Percentiles rank a stretch among this genome's conserved stretches.
Conservation (phyloP, 768 basidiomycete species). For the Panellus pusillus region DNA sequence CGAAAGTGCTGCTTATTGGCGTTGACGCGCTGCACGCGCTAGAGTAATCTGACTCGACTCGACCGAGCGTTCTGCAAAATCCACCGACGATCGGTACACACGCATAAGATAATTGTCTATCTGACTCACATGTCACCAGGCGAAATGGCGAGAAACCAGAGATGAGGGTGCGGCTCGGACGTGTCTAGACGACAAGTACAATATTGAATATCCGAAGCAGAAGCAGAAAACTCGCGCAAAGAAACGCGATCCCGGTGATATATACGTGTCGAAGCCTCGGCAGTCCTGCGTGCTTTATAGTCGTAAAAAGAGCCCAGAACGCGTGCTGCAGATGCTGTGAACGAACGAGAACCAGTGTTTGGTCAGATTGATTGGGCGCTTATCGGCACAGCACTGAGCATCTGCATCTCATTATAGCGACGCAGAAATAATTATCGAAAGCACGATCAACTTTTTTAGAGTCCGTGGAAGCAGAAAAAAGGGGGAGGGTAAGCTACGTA, state of each 20-base stretch:
- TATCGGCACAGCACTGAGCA: neutral
- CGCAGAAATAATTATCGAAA: no score
- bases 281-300: neutral
- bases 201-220: neutral
- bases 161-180: neutral
- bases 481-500: no score
- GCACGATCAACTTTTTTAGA: no score
- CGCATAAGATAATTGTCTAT: neutral
- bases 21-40: conserved; percentile 12
- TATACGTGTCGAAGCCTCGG: conserved; percentile 6
- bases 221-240: neutral
- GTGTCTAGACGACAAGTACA: no score
- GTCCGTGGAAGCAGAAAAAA: no score
- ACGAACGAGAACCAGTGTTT: neutral
- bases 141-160: neutral
- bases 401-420: no score
- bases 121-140: conserved; percentile 9
- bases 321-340: conserved; percentile 4
- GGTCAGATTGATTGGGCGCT: conserved; percentile 1
- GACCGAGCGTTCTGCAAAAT: conserved; percentile 2
- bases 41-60: conserved; percentile 8
- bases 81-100: conserved; percentile 5
- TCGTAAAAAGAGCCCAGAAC: conserved; percentile 11
- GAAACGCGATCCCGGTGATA: conserved; percentile 5
- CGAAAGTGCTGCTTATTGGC: conserved; percentile 1